Evolutionary conservation across 2,329 filamentous ascomycete genomes (phyloP).

Genomic region (Colletotrichum paranaense): DNA sequence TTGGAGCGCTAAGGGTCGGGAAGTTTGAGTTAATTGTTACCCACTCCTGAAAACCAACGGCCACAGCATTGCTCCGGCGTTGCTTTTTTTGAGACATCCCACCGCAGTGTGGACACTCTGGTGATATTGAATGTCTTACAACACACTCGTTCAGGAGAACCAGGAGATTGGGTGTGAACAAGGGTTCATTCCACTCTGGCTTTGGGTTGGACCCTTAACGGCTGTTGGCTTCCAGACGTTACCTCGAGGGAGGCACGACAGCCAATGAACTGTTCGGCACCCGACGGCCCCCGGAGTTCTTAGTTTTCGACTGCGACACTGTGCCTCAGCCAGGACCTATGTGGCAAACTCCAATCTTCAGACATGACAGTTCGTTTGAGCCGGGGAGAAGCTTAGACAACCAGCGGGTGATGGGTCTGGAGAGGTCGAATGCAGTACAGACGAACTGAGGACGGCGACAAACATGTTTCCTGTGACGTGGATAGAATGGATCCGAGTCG

Average conservation of each 20-base stretch:
- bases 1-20: neutral
- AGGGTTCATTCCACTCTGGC: slow-evolving; percentile 7
- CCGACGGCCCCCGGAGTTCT: neutral
- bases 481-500: slow-evolving; percentile 18
- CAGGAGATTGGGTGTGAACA: slow-evolving; percentile 23
- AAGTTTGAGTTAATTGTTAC: neutral
- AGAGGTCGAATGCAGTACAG: neutral
- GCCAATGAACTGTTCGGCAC: neutral
- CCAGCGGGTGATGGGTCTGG: neutral
- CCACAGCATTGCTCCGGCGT: neutral
- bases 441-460: slow-evolving; percentile 21
- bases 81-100: slow-evolving; percentile 20
- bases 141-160: slow-evolving; percentile 9
- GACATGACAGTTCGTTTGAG: neutral
- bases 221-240: neutral
- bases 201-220: neutral
- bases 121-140: slow-evolving; percentile 7
- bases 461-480: slow-evolving; percentile 20
- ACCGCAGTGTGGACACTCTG: neutral
- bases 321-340: neutral
- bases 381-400: neutral
- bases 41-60: neutral
- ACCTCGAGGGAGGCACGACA: neutral
- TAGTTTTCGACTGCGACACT: neutral
- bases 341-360: neutral